Base-by-base conservation (phyloP, 2,329 filamentous ascomycete genomes). In the Colletotrichum viniferum region DNA sequence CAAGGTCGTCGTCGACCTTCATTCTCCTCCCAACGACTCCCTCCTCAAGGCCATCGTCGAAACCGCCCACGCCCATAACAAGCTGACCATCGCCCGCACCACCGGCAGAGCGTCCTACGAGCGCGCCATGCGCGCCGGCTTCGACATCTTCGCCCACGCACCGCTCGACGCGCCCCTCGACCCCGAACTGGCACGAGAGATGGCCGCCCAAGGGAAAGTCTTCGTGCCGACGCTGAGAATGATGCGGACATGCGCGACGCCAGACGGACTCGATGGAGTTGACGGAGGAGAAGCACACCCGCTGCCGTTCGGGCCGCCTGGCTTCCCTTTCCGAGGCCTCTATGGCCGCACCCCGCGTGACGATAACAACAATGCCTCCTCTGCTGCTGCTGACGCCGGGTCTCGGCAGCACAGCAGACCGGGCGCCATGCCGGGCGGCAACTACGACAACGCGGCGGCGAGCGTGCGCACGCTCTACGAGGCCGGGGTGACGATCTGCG, bases 401-500 rank as follows among this genome's bases (percentile, higher is more conserved):
- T 60, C 24, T 12, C 36, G 16, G 56, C 32, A 14, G 12, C 26
- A 26, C 32, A 16, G 14, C 30, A 43, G n/a, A 3, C 34, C 71
- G 21, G 60, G 66, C 7, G 26, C 21, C 43, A 36, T 24, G 0
- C n/a, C 21, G 13, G 62, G 77, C 48, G 64, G 63, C 61, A 71
- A 78, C 58, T 83, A 82, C 71, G 74, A 76, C 7, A 62, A 76
- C 69, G 79, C 81, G 4, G 60, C 80, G 8, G 73, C 68, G 13
- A 80, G 79, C 66, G 81, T 84, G 14, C 71, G 58, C 34, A 76
- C 62, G 7, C 80, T 81, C 64, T 65, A 81, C 68, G 48, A 71
- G 7, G 80, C 81, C 6, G 81, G 82, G 9, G 80, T 83, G 24
- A 76, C 78, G 7, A 80, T 84, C 32, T 75, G 81, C 18, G 80